Percentiles rank a stretch among this genome's conserved stretches.
Conservation (phyloP, 441 rosid genomes). For the Jatropha podagrica region DNA sequence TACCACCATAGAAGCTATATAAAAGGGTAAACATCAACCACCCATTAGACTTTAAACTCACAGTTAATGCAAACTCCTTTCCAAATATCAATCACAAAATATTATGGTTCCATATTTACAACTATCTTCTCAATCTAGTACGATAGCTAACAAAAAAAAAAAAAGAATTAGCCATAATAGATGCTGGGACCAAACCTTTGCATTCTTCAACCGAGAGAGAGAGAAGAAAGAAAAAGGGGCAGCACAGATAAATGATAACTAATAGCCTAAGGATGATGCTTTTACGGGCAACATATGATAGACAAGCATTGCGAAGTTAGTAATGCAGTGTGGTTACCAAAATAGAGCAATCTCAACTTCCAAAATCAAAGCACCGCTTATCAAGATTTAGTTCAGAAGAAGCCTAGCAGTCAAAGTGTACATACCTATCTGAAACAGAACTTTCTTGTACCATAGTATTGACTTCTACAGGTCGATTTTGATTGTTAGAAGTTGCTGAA, state of each 20-base stretch:
- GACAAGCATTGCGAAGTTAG: constrained; percentile 1
- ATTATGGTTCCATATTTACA: no score
- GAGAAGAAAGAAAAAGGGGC: no score
- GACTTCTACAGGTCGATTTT: constrained; percentile 31
- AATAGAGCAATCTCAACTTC: not conserved
- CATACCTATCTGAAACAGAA: constrained; percentile 51
- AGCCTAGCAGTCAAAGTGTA: not conserved
- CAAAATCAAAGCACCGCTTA: not conserved
- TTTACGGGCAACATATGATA: not conserved
- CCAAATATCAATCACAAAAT: no score
- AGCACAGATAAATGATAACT: not conserved
- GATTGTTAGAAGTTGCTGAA: constrained; percentile 36
- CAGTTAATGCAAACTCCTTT: no score
- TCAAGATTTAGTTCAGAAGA: not conserved
- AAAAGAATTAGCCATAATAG: not conserved
- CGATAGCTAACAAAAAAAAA: no score
- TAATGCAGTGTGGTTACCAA: not conserved
- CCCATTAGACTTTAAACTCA: no score
- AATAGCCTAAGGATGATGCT: not conserved
- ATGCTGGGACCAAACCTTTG: not conserved
- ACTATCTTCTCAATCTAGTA: no score
- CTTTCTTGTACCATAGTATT: constrained; percentile 32
- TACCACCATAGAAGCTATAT: no score
- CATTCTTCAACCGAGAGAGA: not conserved
- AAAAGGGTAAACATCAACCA: no score